Conservation (phyloP, 192 early-diverging fungal genomes). For the Backusella morwellensis region DNA sequence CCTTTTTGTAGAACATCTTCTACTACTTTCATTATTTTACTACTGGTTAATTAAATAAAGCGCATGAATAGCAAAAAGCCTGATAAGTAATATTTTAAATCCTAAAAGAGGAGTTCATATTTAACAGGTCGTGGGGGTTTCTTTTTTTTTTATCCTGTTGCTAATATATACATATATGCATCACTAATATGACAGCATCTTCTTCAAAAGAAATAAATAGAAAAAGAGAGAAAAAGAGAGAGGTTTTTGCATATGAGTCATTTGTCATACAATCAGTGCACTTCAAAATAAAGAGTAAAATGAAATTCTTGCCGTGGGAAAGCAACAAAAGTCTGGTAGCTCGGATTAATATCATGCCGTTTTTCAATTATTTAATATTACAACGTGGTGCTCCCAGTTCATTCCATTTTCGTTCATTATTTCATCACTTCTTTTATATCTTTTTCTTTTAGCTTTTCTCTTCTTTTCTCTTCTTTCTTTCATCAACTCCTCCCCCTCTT, state of each 20-base stretch:
- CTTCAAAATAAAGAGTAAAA: background rate
- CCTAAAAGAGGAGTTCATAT: too few species aligned
- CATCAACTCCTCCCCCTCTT: background rate
- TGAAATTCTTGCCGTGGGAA: background rate
- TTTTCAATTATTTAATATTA: background rate
- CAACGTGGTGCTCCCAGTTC: background rate
- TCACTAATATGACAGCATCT: background rate
- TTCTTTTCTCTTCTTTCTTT: constrained; percentile 7
- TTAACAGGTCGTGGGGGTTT: too few species aligned
- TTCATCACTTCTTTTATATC: background rate
- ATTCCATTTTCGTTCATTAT: constrained; percentile 2
- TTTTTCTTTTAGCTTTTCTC: constrained; percentile 9
- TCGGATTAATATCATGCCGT: background rate
- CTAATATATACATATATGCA: background rate
- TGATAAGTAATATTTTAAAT: background rate
- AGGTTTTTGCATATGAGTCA: background rate
- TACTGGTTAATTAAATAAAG: background rate
- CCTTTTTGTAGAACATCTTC: background rate
- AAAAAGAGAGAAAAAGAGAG: background rate
- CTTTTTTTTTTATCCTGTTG: too few species aligned
- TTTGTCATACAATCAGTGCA: background rate
- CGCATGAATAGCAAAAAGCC: background rate
- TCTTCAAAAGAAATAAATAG: background rate
- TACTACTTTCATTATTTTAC: background rate
- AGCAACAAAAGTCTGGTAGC: background rate